Evolutionary conservation across 1,139 yeast genomes (phyloP).

Genomic region (Suhomyces anneliseae): DNA sequence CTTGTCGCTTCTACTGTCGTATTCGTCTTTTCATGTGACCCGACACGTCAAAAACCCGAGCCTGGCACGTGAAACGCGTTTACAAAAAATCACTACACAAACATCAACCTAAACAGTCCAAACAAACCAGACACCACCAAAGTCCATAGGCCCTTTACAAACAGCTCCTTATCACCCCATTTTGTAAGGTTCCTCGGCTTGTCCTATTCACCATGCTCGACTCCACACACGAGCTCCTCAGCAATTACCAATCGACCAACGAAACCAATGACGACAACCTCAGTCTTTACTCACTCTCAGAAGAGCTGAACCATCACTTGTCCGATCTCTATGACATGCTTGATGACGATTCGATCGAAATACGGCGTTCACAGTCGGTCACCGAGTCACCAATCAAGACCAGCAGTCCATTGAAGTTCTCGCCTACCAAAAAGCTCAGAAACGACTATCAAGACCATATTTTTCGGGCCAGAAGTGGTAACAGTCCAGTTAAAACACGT

Average conservation of each 20-base stretch:
- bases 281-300: conserved; percentile 15
- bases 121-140: too few relatives aligned
- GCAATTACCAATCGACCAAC: conserved; percentile 11
- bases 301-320: conserved; percentile 9
- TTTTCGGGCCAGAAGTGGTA: conserved; percentile 15
- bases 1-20: too few relatives aligned
- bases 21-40: too few relatives aligned
- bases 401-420: conserved; percentile 13
- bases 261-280: conserved; percentile 14
- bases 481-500: conserved; percentile 15
- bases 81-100: too few relatives aligned
- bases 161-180: too few relatives aligned
- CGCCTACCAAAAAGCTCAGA: conserved; percentile 19
- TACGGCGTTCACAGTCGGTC: conserved; percentile 13
- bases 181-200: too few relatives aligned
- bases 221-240: conserved; percentile 18
- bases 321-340: conserved; percentile 16
- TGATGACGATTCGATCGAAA: conserved; percentile 17
- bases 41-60: too few relatives aligned
- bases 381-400: conserved; percentile 15
- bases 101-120: too few relatives aligned
- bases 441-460: conserved; percentile 24
- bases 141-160: too few relatives aligned
- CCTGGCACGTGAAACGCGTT: too few relatives aligned
- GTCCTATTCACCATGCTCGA: conserved; percentile 7